Base-by-base conservation (phyloP, 495 filamentous ascomycete species). In the Astrocystis sublimbata region DNA sequence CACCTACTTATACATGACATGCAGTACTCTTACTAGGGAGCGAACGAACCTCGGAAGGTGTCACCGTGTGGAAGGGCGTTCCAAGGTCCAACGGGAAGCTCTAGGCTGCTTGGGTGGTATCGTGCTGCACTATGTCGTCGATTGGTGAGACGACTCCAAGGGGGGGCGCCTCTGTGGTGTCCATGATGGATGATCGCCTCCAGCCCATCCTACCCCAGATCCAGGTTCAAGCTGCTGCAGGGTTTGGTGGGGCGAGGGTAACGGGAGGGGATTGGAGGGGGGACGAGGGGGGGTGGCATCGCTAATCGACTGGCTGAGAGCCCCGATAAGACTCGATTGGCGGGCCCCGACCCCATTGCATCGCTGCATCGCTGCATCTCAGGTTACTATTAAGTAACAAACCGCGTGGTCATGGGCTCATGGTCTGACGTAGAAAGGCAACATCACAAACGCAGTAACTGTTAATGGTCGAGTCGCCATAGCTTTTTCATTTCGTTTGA, bases 61-160 rank as follows among this genome's bases (percentile, higher is more conserved):
- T n/a, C n/a, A n/a, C n/a, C n/a, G 42, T 24, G 6, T 26, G 17
- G 40, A 35, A 5, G 12, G 6, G 54, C 4, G 10, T 17, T 19
- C 55, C 17, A n/a, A 36, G 5, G 42, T 17, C 24, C 19, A 46
- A 58, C 40, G 4, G 28, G 26, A 58, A 45, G 19, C 41, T 10
- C 40, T 8, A 4, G 30, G 2, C 6, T 15, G n/a, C 6, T 31
- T 30, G 10, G 42, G 55, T 58, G 4, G 55, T 30, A 58, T 58
- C 36, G 13, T 47, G 41, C 41, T 58, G 55, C 55, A 58, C n/a
- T 23, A 58, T 58, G 55, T 58, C 55, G 55, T 58, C 42, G 55
- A 46, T 58, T 58, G 42, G 40, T 19, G 33, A n/a, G 5, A n/a
- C 35, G 31, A 21, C 36, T 21, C 13, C 15, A 38, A 23, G 30